Base-by-base conservation (phyloP, 108 stramenopile species). In the Parietichytrium sp. region DNA sequence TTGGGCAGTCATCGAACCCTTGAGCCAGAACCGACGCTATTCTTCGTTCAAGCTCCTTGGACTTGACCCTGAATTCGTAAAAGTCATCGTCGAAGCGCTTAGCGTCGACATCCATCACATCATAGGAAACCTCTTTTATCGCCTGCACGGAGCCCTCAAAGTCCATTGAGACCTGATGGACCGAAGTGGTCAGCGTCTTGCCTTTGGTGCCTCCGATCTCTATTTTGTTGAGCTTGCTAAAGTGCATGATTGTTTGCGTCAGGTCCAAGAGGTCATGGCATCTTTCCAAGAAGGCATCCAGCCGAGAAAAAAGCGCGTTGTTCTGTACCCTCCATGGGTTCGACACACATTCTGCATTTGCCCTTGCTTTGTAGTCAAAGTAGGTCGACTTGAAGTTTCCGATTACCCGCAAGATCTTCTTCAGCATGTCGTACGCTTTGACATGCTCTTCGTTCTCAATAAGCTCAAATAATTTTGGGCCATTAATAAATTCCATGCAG, bases 161-260 rank as follows among this genome's bases (percentile, higher is more conserved):
- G 82, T 82, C 82, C 8, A 53, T 29, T 29, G n/a, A 50, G 25
- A 88, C 83, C 51, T 86, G 83, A 47, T 50, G 54, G 13, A 88
- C 79, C 30, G 55, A 54, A 29, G 85, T 84, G 29, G 87, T 84
- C 38, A 88, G 72, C 47, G 83, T 78, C 81, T 86, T 86, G 27
- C 87, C 87, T 72, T 88, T 88, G 49, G 85, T 88, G 7, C 87
- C 87, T n/a, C 87, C 87, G 52, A 88, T 49, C 80, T 86, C 87
- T 36, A 88, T 84, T 47, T 84, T 81, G 42, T 83, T 54, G 23
- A 88, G 85, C 42, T 84, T 79, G 6, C 30, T 52, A 80, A 88
- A 88, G 80, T 83, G 82, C 81, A 54, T 33, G 36, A 84, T 84
- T 6, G 87, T 86, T 10, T 55, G 25, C 13, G 55, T 83, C 3